Conservation (phyloP, 495 filamentous ascomycete species). For the Annulohypoxylon nitens region DNA sequence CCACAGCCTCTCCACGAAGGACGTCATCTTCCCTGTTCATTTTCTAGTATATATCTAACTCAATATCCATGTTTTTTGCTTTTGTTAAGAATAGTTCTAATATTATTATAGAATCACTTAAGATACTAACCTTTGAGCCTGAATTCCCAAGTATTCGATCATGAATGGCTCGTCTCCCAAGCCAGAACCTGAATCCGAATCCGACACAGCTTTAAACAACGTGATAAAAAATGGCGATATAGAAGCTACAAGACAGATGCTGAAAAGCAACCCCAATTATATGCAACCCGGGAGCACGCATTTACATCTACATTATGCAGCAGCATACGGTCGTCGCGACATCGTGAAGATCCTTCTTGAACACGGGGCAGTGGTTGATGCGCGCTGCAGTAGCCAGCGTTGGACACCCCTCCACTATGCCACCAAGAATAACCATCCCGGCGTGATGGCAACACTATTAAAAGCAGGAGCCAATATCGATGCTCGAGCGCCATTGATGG, state of each 20-base stretch:
- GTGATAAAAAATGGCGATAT: background rate
- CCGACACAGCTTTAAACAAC: background rate
- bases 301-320: background rate
- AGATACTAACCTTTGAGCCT: background rate
- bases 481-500: background rate
- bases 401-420: conserved; percentile 1
- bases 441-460: background rate
- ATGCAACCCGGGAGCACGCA: background rate
- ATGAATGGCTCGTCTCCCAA: background rate
- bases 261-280: background rate
- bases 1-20: too few species aligned
- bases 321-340: background rate
- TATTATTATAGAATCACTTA: background rate
- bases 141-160: background rate
- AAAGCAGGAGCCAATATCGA: background rate
- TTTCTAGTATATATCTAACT: too few species aligned
- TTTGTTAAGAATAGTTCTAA: background rate
- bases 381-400: background rate
- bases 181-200: background rate
- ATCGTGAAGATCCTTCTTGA: conserved; percentile 7
- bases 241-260: background rate
- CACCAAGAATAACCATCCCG: background rate
- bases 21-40: too few species aligned
- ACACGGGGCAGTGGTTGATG: conserved; percentile 1
- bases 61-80: too few species aligned